phyloP scores from a whole-genome alignment of 2,329 filamentous ascomycete species.

The Apiospora marii region DNA sequence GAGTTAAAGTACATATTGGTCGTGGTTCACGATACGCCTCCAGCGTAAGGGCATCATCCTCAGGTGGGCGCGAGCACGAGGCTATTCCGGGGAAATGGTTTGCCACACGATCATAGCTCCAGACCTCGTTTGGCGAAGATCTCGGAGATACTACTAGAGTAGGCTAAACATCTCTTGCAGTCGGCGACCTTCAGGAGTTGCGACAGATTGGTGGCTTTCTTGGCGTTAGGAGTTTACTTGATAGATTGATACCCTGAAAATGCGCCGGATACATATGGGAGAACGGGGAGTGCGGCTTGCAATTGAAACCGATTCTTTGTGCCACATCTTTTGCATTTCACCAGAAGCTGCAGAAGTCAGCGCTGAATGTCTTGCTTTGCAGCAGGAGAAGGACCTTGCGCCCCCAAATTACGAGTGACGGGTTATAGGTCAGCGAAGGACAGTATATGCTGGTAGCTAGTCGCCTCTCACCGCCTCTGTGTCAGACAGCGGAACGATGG shows the following conservation, averaged over 20 bases:
- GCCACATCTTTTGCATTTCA: not conserved
- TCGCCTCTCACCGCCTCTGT: not conserved
- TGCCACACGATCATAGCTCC: not conserved
- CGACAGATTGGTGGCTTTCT: constrained; percentile 16
- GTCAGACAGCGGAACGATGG: not conserved
- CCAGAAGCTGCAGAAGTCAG: not conserved
- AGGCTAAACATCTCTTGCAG: constrained; percentile 1
- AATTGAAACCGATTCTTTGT: not conserved
- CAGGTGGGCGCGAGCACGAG: not conserved
- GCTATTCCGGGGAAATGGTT: not conserved
- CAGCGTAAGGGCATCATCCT: constrained; percentile 55
- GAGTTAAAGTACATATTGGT: constrained; percentile 81
- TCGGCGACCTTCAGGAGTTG: not conserved
- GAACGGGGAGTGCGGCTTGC: not conserved
- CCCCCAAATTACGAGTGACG: not conserved
- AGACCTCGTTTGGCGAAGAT: not conserved
- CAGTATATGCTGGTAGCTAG: not conserved
- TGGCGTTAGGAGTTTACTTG: constrained; percentile 26
- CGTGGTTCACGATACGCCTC: constrained; percentile 82
- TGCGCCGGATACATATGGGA: not conserved
- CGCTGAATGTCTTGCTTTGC: not conserved
- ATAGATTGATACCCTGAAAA: constrained; percentile 23
- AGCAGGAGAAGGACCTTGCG: not conserved
- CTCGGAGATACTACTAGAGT: not conserved
- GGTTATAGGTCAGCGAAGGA: not conserved